A percentile compares a stretch with the other conserved stretches of the same genome.
phyloP scores from a whole-genome alignment of 1,139 yeast species.

The Hansenula sp. region DNA sequence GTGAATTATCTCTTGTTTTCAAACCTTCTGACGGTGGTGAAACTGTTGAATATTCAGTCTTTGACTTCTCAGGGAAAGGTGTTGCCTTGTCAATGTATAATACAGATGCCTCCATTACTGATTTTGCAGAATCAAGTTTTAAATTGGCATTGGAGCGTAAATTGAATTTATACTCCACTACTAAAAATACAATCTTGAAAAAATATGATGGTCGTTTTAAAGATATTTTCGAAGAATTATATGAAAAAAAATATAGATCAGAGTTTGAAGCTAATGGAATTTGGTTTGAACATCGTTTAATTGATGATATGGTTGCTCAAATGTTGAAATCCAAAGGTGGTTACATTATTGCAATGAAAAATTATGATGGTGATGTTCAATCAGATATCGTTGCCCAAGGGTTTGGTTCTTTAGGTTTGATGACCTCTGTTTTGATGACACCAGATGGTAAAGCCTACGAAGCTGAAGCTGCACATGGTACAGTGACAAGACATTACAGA shows the following conservation, averaged over 20 bases:
- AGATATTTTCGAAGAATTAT: constrained; percentile 70
- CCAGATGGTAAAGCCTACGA: constrained; percentile 85
- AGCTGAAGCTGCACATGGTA: constrained; percentile 85
- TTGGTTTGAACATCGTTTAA: constrained; percentile 78
- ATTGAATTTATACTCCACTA: constrained; percentile 65
- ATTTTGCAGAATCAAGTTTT: constrained; percentile 78
- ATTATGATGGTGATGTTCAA: constrained; percentile 85
- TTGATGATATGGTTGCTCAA: constrained; percentile 88
- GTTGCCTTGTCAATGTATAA: constrained; percentile 82
- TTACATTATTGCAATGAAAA: constrained; percentile 76
- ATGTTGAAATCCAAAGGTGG: constrained; percentile 86
- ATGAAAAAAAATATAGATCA: constrained; percentile 51
- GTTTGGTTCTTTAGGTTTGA: constrained; percentile 76
- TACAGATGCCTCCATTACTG: constrained; percentile 74
- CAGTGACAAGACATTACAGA: constrained; percentile 84
- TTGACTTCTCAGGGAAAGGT: constrained; percentile 60
- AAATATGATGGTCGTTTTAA: constrained; percentile 80
- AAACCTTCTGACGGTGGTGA: constrained; percentile 54
- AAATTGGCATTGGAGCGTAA: constrained; percentile 66
- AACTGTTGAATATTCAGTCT: constrained; percentile 46
- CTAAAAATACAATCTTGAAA: constrained; percentile 79
- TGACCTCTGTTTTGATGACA: constrained; percentile 82
- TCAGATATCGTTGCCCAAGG: constrained; percentile 87
- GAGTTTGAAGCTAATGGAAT: constrained; percentile 64
- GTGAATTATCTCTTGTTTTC: constrained; percentile 62